Percentiles rank a stretch among this genome's conserved stretches.
These are phyloP conservation scores for Crepidotus variabilis DNA, from an alignment of 768 basidiomycete species.

Conservation along the genomic window DNA sequence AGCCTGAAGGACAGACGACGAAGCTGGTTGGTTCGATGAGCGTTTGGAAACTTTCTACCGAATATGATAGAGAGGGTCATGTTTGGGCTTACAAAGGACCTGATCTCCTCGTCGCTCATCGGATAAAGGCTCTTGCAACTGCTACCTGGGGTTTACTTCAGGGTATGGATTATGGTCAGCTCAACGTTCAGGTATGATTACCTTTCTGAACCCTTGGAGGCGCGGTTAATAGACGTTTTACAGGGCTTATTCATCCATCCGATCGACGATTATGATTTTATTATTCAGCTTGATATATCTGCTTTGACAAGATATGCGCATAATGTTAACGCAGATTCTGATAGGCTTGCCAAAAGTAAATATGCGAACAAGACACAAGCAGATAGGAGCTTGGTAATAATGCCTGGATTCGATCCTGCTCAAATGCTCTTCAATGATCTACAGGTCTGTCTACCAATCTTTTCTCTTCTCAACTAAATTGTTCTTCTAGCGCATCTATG, in stretches of 20 bases:
- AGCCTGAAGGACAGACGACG: slow-evolving; percentile 13
- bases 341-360: slow-evolving; percentile 40
- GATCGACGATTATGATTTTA: slow-evolving; percentile 77
- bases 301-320: slow-evolving; percentile 74
- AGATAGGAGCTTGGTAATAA: slow-evolving; percentile 25
- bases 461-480: neutral
- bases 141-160: slow-evolving; percentile 67
- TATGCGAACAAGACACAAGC: slow-evolving; percentile 41
- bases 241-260: slow-evolving; percentile 88
- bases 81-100: slow-evolving; percentile 76
- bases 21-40: slow-evolving; percentile 23
- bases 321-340: slow-evolving; percentile 50
- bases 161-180: slow-evolving; percentile 41
- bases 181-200: slow-evolving; percentile 57
- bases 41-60: slow-evolving; percentile 80
- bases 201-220: neutral
- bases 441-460: slow-evolving; percentile 40
- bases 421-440: slow-evolving; percentile 64
- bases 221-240: slow-evolving; percentile 1
- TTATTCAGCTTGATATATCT: slow-evolving; percentile 68
- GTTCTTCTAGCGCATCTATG: slow-evolving; percentile 58
- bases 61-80: slow-evolving; percentile 66
- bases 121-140: slow-evolving; percentile 68
- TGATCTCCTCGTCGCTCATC: slow-evolving; percentile 65
- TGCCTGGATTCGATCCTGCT: slow-evolving; percentile 82